Evolutionary conservation across 2,329 filamentous ascomycete genomes (phyloP), one percentile per base, ranked within the genome.

Genomic region (Claviceps capensis): DNA sequence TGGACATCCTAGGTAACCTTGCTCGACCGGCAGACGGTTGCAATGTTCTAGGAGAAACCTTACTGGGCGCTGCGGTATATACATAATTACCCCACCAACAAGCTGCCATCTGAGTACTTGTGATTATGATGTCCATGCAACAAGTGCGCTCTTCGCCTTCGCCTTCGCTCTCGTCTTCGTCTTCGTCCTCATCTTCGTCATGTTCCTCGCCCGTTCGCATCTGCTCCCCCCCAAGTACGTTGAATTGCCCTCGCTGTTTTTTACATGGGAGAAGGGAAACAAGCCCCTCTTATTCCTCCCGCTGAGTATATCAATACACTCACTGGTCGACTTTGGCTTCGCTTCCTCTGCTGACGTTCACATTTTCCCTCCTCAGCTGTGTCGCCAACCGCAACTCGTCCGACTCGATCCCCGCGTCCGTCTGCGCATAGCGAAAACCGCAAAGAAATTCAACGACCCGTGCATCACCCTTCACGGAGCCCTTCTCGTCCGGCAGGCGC

Each of bases 71-170:
- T 68, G 62, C 43, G 19, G 6, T 19, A 16, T 46, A 47, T 34
- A 34, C 30, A 34, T 34, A 34, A 34, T 34, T 49, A 40, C 50
- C 60, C 60, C 64, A 62, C 62, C 56, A 58, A 61, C 60, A 55
- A 34, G 56, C 50, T 46, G 46, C 55, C 57, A 53, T 53, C 53
- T 65, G 62, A 34, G 30, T 30, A 30, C 62, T 69, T 66, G 66
- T 67, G 73, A 75, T 65, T 67, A 79, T 80, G 75, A 76, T 77
- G 65, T 75, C 77, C 67, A 79, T 80, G 77, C 76, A 81, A 69
- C 75, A 75, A 61, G 80, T 78, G 57, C 70, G 77, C 56, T 82
- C 81, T 13, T 26, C 42, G 42, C 19, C 42, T 13, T 26, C 42
- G 22, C 19, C 42, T n/a, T 40, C 38, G 38, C 14, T 16, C 38